A percentile compares a stretch with the other conserved stretches of the same genome.
These are phyloP conservation scores for Paralagenidium karlingii DNA, from an alignment of 352 stramenopile genomes.

Conservation along the genomic window DNA sequence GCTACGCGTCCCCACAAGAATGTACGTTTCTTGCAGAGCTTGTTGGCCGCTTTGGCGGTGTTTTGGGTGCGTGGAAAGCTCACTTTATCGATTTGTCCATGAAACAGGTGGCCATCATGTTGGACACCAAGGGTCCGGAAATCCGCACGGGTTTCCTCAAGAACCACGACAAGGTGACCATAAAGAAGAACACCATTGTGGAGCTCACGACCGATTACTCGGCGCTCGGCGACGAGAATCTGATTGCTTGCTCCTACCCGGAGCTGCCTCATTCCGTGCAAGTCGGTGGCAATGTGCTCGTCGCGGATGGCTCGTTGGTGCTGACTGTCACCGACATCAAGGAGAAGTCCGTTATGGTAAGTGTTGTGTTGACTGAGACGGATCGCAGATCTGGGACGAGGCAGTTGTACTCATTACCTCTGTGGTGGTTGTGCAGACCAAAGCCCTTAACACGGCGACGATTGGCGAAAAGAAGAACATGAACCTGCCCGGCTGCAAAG, in stretches of 20 bases:
- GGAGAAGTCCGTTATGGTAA: conserved; percentile 63
- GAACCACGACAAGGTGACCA: conserved; percentile 44
- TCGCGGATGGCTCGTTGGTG: conserved; percentile 91
- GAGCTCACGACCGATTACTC: conserved; percentile 62
- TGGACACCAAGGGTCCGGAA: conserved; percentile 96
- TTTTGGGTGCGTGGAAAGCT: neutral
- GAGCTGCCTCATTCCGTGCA: conserved; percentile 86
- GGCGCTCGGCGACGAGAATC: conserved; percentile 71
- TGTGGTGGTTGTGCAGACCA: conserved; percentile 1
- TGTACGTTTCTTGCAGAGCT: conserved; percentile 9
- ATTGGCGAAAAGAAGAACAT: conserved; percentile 95
- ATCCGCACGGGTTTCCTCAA: conserved; percentile 87
- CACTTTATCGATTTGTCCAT: neutral
- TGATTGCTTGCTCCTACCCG: conserved; percentile 91
- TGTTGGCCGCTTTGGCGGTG: neutral
- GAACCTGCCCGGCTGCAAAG: conserved; percentile 89
- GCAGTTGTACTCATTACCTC: neutral
- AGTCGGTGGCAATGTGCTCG: conserved; percentile 85
- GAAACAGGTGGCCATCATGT: conserved; percentile 73
- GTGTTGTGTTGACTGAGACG: neutral
- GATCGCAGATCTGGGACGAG: neutral
- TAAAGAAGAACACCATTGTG: conserved; percentile 41
- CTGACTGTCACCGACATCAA: conserved; percentile 81
- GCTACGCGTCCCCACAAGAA: conserved; percentile 58
- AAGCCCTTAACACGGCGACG: conserved; percentile 67